These are phyloP conservation scores for Kazachstania psychrophila DNA, from an alignment of 805 yeast genomes.

Conservation along the genomic window DNA sequence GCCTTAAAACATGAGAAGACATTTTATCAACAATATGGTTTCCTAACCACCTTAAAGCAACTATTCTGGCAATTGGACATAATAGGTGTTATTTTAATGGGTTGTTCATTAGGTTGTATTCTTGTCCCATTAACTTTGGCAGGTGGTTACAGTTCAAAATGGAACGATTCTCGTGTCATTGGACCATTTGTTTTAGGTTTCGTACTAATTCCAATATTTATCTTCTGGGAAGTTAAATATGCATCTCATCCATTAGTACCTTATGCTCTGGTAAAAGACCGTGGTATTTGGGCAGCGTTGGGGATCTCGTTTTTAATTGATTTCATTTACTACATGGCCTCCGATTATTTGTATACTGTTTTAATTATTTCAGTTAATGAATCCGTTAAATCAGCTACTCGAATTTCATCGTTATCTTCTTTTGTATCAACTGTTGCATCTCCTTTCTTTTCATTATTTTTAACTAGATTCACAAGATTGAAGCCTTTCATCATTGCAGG, in stretches of 20 bases:
- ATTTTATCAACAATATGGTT: slow-evolving; percentile 32
- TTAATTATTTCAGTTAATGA: slow-evolving; percentile 55
- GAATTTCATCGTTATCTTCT: slow-evolving; percentile 52
- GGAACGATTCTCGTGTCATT: slow-evolving; percentile 55
- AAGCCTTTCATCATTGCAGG: slow-evolving; percentile 58
- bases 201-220: slow-evolving; percentile 47
- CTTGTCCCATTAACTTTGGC: slow-evolving; percentile 70
- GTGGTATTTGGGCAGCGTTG: slow-evolving; percentile 69
- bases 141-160: slow-evolving; percentile 47
- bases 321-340: slow-evolving; percentile 59
- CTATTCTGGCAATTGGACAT: slow-evolving; percentile 59
- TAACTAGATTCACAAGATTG: slow-evolving; percentile 40
- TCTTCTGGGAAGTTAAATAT: slow-evolving; percentile 47
- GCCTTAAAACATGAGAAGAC: slow-evolving; percentile 34
- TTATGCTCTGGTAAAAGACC: slow-evolving; percentile 46
- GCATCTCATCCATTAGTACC: slow-evolving; percentile 62
- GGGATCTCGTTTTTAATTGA: slow-evolving; percentile 48
- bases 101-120: slow-evolving; percentile 51
- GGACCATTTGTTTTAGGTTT: slow-evolving; percentile 65
- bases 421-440: slow-evolving; percentile 59
- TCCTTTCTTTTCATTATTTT: slow-evolving; percentile 45
- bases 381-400: slow-evolving; percentile 49
- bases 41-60: slow-evolving; percentile 26
- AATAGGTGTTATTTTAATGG: slow-evolving; percentile 49
- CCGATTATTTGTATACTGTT: slow-evolving; percentile 59